Evolutionary conservation across 75 land plant genomes (phyloP), one percentile per base, ranked within the genome.

Genomic region (Azolla pinnata): DNA sequence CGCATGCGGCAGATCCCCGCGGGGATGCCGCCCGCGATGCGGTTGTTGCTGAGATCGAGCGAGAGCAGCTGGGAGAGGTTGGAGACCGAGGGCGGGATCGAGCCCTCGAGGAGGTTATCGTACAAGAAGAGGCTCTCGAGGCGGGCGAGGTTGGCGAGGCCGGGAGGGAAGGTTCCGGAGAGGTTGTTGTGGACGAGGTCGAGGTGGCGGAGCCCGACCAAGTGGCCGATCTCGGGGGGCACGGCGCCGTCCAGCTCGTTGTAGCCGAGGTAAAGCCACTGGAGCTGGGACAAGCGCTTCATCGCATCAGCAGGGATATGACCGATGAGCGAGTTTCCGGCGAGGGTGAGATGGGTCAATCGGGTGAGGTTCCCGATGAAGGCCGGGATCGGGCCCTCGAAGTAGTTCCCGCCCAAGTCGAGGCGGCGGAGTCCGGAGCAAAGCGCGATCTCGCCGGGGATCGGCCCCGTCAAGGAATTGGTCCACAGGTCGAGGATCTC

Each of bases 281-380:
- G 29, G 29, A 87, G 62, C 16, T 61, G 54, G 8, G 56, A 19
- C 21, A 87, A 67, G 19, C 68, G 33, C 4, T 87, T 79, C 0
- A 87, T 62, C 29, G 79, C 79, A n/a, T n/a, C n/a, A 0, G 54
- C 27, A 8, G 91, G 91, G 57, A 87, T 81, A 23, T 29, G 60
- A 2, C 91, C 87, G 8, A 79, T 66, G 16, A 87, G 77, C 48
- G 69, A 60, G 56, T 87, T 87, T 31, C 83, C 79, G 56, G 78
- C 75, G 29, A 86, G 59, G 7, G 83, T 81, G 28, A 86, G 60
- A 57, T 67, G 57, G 21, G 57, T 50, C 33, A 86, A 60, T n/a
- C 45, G 42, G 0, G 64, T 61, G 54, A 86, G 50, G 50, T 72
- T 76, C 2, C 69, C 52, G 35, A 76, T 61, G 18, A 67, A 44